Conservation (phyloP, 495 filamentous ascomycete genomes). For the Lasiosphaeriaceae sp. region DNA sequence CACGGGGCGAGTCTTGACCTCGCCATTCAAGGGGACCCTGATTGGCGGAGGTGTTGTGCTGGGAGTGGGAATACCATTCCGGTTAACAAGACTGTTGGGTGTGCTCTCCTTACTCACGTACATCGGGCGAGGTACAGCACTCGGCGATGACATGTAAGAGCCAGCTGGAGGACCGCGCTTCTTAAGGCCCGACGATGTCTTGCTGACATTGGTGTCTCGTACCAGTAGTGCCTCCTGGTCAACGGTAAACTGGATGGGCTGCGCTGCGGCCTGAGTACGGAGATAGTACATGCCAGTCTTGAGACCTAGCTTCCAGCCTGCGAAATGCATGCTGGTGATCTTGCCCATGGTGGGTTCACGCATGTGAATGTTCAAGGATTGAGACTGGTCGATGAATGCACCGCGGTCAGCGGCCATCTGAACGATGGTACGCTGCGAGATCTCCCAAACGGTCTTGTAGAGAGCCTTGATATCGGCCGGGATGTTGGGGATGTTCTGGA, state of each 20-base stretch:
- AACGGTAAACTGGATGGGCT: constrained; percentile 98
- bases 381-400: constrained; percentile 97
- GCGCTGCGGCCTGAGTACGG: constrained; percentile 92
- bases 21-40: constrained; percentile 29
- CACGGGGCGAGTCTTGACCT: constrained; percentile 39
- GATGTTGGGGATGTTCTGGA: constrained; percentile 95
- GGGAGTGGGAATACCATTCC: constrained; percentile 61
- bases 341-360: constrained; percentile 99
- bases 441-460: constrained; percentile 99
- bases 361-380: constrained; percentile 98
- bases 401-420: constrained; percentile 98
- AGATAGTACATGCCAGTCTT: constrained; percentile 99
- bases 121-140: constrained; percentile 38
- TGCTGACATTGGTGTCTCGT: constrained; percentile 75
- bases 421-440: constrained; percentile 90
- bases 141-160: constrained; percentile 48
- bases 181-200: constrained; percentile 54
- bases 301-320: constrained; percentile 96
- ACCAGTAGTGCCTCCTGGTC: constrained; percentile 95
- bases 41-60: constrained; percentile 53
- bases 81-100: constrained; percentile 16
- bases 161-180: constrained; percentile 59
- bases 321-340: constrained; percentile 99
- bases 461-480: constrained; percentile 92
- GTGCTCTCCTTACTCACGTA: constrained; percentile 39